Evolutionary conservation across 169 alveolate genomes (phyloP), one percentile per base, ranked within the genome.

Genomic region (Perkinsus olseni): DNA sequence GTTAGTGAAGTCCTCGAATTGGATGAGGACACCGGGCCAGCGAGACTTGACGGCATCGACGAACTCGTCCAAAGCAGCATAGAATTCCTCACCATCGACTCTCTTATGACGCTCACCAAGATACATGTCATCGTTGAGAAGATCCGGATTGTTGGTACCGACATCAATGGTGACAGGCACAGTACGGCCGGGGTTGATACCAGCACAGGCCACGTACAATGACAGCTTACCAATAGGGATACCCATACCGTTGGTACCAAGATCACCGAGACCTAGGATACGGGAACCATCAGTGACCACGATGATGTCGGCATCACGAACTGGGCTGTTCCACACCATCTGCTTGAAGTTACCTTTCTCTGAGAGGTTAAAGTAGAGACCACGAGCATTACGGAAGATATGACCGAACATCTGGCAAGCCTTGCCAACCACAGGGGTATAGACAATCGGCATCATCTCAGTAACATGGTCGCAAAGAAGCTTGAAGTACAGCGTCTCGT

Each of bases 281-380:
- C 97, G 95, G 31, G 96, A 94, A 10, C 97, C 97, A 74, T 96
- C 97, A 3, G 97, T 95, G 51, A 96, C 92, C 82, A 96, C 97
- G 91, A 96, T 95, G 39, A 95, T 92, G 74, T 95, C 96, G 62
- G 62, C 62, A 45, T 45, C 62, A 45, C 62, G 62, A 45, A 45
- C 62, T 91, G 95, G 40, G 74, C 93, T 21, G 31, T 51, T 20
- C 38, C 74, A 24, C 1, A 93, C 17, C 93, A 45, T 45, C 62
- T 45, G 62, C 62, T 45, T 45, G 62, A 45, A 45, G 17, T 45
- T 45, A 17, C 62, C 62, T 45, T 45, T 45, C 62, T 45, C 62
- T 6, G 62, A 45, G 6, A 45, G 17, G 62, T 45, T 45, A 17
- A 45, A 45, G 48, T 82, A 74, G 13, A 74, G 31, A 24, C 91